phyloP scores from a whole-genome alignment of 352 stramenopile species.

The Phytophthora tentaculata region DNA sequence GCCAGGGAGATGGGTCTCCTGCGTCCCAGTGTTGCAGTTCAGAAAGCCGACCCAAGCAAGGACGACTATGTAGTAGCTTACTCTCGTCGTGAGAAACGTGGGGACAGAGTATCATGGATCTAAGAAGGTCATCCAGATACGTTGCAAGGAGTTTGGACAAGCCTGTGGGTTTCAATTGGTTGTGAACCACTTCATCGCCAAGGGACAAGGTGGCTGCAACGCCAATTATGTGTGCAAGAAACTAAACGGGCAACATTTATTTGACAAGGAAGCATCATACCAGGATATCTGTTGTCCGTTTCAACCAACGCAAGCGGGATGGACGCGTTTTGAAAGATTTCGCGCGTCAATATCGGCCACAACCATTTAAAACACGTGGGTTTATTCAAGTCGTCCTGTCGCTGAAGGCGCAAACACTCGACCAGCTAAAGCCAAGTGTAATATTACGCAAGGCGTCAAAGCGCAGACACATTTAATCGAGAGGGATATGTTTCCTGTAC shows the following conservation, averaged over 20 bases:
- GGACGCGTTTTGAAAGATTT: too few species aligned
- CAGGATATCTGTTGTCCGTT: background rate
- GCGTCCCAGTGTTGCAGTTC: background rate
- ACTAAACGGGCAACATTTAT: conserved; percentile 22
- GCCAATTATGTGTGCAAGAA: conserved; percentile 32
- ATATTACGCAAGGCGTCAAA: too few species aligned
- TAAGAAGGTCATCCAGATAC: conserved; percentile 1
- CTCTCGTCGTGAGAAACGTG: background rate
- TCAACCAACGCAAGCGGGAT: background rate
- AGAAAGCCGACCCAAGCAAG: background rate
- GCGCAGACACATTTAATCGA: too few species aligned
- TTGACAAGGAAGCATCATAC: background rate
- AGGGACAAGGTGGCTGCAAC: background rate
- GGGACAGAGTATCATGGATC: background rate
- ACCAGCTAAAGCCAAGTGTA: too few species aligned
- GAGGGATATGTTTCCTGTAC: too few species aligned
- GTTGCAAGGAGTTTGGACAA: background rate
- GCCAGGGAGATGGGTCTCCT: background rate
- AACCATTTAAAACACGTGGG: too few species aligned
- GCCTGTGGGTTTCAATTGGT: background rate
- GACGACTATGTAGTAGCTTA: background rate
- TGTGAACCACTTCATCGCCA: background rate
- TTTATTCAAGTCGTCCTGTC: too few species aligned
- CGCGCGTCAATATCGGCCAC: too few species aligned
- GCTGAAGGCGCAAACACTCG: too few species aligned